Conservation (phyloP, 208 protist species). For the Trypanosoma boissoni region DNA sequence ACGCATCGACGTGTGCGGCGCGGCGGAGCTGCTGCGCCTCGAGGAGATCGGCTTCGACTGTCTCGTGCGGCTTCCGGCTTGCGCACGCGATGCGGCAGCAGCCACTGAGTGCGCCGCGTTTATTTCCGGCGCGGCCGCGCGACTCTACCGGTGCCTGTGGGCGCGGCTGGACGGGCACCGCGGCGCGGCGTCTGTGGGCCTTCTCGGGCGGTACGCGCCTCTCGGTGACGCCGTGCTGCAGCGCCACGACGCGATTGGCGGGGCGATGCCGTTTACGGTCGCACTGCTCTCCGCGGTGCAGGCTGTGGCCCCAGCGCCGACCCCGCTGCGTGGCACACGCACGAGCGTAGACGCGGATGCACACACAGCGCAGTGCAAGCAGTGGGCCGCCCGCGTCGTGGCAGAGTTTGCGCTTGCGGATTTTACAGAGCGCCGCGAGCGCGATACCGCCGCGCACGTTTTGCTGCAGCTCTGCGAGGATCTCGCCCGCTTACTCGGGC, state of each 20-base stretch:
- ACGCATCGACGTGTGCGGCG: conserved; percentile 37
- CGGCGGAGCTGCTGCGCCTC: conserved; percentile 56
- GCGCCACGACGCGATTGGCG: too few species aligned
- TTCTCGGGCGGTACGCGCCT: too few species aligned
- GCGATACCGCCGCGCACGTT: conserved; percentile 29
- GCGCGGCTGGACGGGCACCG: conserved; percentile 59
- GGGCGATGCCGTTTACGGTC: conserved; percentile 50
- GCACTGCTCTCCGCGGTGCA: conserved; percentile 61
- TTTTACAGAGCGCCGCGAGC: conserved; percentile 32
- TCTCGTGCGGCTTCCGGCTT: conserved; percentile 44
- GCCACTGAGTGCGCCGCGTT: conserved; percentile 50
- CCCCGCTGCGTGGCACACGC: too few species aligned
- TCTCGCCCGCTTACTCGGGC: conserved; percentile 59
- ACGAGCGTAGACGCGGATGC: too few species aligned
- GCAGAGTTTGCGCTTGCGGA: conserved; percentile 36
- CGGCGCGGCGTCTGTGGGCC: too few species aligned
- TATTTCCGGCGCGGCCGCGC: conserved; percentile 46
- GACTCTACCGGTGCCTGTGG: conserved; percentile 70
- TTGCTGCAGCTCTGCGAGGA: conserved; percentile 65
- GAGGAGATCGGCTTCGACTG: conserved; percentile 71
- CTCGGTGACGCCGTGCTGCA: too few species aligned
- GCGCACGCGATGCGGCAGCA: conserved; percentile 30
- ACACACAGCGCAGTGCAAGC: conserved; percentile 60
- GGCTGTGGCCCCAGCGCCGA: conserved; percentile 39
- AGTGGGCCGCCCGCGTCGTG: conserved; percentile 46